A percentile compares a stretch with the other conserved stretches of the same genome.
These are phyloP conservation scores for Vigna trinervia DNA, from an alignment of 306 rosid genomes.

Conservation along the genomic window DNA sequence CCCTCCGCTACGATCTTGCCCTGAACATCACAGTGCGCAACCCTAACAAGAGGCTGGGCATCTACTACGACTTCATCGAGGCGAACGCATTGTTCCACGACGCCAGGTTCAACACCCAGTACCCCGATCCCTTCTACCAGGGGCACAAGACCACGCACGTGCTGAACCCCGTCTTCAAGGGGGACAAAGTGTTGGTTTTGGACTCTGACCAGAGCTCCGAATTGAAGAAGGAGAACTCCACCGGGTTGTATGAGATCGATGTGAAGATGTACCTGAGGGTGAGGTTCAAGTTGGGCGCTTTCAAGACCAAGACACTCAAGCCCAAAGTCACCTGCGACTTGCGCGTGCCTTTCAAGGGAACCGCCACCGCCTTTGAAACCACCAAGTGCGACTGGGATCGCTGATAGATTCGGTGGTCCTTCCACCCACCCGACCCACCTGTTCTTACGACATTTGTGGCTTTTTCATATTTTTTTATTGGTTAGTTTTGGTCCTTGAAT, in stretches of 20 bases:
- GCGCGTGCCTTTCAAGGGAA: constrained; percentile 59
- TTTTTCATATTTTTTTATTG: constrained; percentile 30
- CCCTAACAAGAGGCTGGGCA: constrained; percentile 71
- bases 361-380: constrained; percentile 41
- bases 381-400: constrained; percentile 64
- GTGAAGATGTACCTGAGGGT: constrained; percentile 64
- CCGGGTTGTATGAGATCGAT: constrained; percentile 55
- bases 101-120: constrained; percentile 39
- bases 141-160: constrained; percentile 68
- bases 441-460: not conserved
- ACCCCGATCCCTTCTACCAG: constrained; percentile 55
- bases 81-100: constrained; percentile 58
- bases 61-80: constrained; percentile 73
- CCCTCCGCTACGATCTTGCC: constrained; percentile 43
- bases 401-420: constrained; percentile 36
- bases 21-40: constrained; percentile 64
- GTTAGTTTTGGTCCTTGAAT: constrained; percentile 26
- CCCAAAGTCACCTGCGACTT: constrained; percentile 68
- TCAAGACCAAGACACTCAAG: constrained; percentile 59
- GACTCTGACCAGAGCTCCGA: constrained; percentile 37
- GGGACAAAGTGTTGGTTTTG: constrained; percentile 46
- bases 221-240: constrained; percentile 45
- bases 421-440: not conserved
- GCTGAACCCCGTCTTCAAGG: constrained; percentile 50
- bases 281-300: constrained; percentile 58